Conservation (phyloP, 2,329 filamentous ascomycete genomes). For the Aspergillus awamori region DNA sequence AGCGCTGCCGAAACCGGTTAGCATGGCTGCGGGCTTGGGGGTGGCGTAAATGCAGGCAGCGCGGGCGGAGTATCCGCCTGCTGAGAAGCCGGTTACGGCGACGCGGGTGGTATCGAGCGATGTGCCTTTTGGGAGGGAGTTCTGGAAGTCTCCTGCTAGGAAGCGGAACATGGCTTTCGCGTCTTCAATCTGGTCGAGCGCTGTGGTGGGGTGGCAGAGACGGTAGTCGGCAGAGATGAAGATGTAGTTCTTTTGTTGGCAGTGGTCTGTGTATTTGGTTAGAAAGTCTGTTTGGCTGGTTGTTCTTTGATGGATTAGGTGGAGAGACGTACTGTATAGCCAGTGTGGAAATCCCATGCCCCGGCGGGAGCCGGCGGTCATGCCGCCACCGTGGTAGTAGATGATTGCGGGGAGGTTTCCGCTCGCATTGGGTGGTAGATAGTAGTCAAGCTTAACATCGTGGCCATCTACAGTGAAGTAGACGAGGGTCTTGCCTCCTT, state of each 20-base stretch:
- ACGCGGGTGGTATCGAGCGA: slow-evolving; percentile 21
- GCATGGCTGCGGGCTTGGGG: slow-evolving; percentile 22
- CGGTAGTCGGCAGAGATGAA: slow-evolving; percentile 28
- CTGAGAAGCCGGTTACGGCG: slow-evolving; percentile 26
- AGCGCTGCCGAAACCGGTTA: slow-evolving; percentile 20
- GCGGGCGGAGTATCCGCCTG: slow-evolving; percentile 28
- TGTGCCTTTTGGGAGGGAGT: slow-evolving; percentile 4
- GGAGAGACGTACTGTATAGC: slow-evolving; percentile 20
- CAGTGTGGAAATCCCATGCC: slow-evolving; percentile 14
- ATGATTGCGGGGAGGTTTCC: slow-evolving; percentile 23
- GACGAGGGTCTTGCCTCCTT: slow-evolving; percentile 15
- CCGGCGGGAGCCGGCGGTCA: slow-evolving; percentile 26
- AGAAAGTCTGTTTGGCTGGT: neutral
- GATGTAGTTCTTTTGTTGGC: slow-evolving; percentile 25
- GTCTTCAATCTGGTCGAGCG: slow-evolving; percentile 26
- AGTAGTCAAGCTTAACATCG: slow-evolving; percentile 27
- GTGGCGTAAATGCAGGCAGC: slow-evolving; percentile 26
- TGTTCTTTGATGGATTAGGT: too few relatives aligned
- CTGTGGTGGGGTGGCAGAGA: slow-evolving; percentile 25
- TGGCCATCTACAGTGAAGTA: slow-evolving; percentile 24
- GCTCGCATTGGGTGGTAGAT: slow-evolving; percentile 12
- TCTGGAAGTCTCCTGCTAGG: slow-evolving; percentile 15
- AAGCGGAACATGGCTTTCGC: slow-evolving; percentile 22
- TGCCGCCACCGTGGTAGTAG: slow-evolving; percentile 29
- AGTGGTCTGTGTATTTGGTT: slow-evolving; percentile 15